Evolutionary conservation across 495 filamentous ascomycete genomes (phyloP).

Genomic region (Penicillium canariense): DNA sequence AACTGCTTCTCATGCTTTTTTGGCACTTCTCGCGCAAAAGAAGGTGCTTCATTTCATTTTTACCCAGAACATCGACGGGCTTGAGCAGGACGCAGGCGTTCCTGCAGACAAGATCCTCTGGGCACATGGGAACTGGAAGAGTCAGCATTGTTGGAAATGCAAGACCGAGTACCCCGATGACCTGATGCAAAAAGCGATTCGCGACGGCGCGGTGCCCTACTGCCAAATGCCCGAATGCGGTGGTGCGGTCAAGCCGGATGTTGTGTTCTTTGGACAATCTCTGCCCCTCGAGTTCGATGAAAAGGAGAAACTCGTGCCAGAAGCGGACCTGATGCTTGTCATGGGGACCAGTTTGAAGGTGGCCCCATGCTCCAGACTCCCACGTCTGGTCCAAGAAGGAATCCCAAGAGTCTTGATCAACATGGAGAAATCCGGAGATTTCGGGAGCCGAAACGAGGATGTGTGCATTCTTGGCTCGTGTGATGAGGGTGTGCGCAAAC

Average conservation of each 20-base stretch:
- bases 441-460: slow-evolving; percentile 67
- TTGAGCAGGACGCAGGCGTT: slow-evolving; percentile 80
- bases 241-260: slow-evolving; percentile 87
- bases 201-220: slow-evolving; percentile 58
- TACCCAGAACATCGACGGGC: slow-evolving; percentile 90
- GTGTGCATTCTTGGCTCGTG: slow-evolving; percentile 65
- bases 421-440: slow-evolving; percentile 65
- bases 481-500: slow-evolving; percentile 69
- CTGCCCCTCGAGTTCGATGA: slow-evolving; percentile 64
- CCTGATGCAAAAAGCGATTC: slow-evolving; percentile 63
- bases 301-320: slow-evolving; percentile 44
- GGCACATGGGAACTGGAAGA: slow-evolving; percentile 83
- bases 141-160: slow-evolving; percentile 79
- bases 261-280: slow-evolving; percentile 87
- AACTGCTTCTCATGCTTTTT: slow-evolving; percentile 72
- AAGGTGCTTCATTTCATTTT: slow-evolving; percentile 72
- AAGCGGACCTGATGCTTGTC: slow-evolving; percentile 76
- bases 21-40: slow-evolving; percentile 66
- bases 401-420: slow-evolving; percentile 79
- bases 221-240: slow-evolving; percentile 59
- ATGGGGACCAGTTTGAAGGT: slow-evolving; percentile 86
- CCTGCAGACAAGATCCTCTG: slow-evolving; percentile 71
- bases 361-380: slow-evolving; percentile 74
- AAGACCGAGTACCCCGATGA: slow-evolving; percentile 59
- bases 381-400: slow-evolving; percentile 48